Conservation (phyloP, 495 filamentous ascomycete genomes). For the Talaromyces thailandensis region DNA sequence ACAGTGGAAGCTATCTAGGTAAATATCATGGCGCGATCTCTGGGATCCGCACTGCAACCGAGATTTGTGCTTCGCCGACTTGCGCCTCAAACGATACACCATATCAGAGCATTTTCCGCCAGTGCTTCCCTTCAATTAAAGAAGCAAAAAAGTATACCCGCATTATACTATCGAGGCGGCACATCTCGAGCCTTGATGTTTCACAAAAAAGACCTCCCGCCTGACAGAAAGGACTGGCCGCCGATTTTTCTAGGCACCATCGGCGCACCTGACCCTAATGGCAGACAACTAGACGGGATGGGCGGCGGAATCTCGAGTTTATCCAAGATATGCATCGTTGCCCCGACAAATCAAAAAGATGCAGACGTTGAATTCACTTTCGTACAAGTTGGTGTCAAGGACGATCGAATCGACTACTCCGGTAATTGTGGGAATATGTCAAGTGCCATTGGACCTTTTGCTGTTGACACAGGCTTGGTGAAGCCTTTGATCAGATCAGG, state of each 20-base stretch:
- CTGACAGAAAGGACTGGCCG: conserved; percentile 38
- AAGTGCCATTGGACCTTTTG: conserved; percentile 56
- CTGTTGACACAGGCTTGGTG: conserved; percentile 46
- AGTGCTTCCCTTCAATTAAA: too few relatives aligned
- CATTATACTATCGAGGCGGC: conserved; percentile 64
- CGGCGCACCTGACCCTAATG: conserved; percentile 60
- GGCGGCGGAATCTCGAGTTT: conserved; percentile 62
- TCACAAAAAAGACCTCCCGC: conserved; percentile 41
- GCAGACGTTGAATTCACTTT: conserved; percentile 69
- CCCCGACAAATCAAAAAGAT: conserved; percentile 31
- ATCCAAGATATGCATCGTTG: conserved; percentile 62
- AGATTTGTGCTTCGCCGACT: too few relatives aligned
- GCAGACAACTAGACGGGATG: conserved; percentile 63
- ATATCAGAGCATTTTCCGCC: too few relatives aligned
- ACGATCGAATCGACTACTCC: conserved; percentile 49
- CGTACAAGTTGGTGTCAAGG: conserved; percentile 54
- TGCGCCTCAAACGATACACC: too few relatives aligned
- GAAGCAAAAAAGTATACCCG: conserved; percentile 39
- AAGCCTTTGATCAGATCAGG: not conserved
- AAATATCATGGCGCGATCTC: too few relatives aligned
- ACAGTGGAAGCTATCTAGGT: too few relatives aligned
- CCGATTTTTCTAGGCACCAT: conserved; percentile 52
- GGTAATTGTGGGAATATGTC: conserved; percentile 73
- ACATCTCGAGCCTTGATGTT: conserved; percentile 64
- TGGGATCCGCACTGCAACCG: too few relatives aligned